Evolutionary conservation across 2,329 filamentous ascomycete genomes (phyloP).

Genomic region (Cytospora piceae): DNA sequence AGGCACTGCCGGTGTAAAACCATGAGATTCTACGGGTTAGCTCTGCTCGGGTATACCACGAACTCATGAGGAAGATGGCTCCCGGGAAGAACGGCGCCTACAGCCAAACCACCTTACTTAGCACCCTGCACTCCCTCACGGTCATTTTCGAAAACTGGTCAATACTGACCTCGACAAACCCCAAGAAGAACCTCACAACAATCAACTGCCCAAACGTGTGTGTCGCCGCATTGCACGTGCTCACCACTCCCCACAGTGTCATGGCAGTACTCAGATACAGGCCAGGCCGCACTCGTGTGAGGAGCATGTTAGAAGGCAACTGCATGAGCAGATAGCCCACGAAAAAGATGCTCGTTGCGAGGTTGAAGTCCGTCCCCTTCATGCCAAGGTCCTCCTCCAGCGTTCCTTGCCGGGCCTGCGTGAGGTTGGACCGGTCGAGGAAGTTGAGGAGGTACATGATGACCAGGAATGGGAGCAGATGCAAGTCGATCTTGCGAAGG

Average conservation of each 20-base stretch:
- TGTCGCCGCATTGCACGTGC: conserved; percentile 51
- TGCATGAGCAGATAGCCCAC: conserved; percentile 66
- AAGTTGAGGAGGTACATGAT: conserved; percentile 61
- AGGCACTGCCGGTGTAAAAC: conserved; percentile 50
- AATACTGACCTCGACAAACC: conserved; percentile 39
- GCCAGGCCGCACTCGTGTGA: conserved; percentile 58
- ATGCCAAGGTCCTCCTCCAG: conserved; percentile 58
- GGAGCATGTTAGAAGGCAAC: conserved; percentile 59
- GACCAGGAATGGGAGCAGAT: conserved; percentile 56
- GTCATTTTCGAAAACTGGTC: not conserved
- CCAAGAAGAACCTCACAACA: conserved; percentile 52
- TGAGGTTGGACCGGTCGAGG: conserved; percentile 56
- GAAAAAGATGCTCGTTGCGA: conserved; percentile 58
- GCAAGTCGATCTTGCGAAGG: conserved; percentile 55
- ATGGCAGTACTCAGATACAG: conserved; percentile 56
- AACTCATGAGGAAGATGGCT: conserved; percentile 51
- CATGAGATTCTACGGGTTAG: conserved; percentile 50
- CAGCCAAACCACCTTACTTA: conserved; percentile 32
- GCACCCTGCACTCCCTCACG: not conserved
- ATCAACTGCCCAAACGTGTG: conserved; percentile 48
- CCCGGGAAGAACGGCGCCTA: conserved; percentile 57
- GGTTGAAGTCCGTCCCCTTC: conserved; percentile 60
- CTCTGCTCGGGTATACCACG: conserved; percentile 50
- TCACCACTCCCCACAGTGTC: conserved; percentile 46
- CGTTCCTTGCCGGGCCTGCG: conserved; percentile 57